Conservation (phyloP, 2,329 filamentous ascomycete species). For the Fusarium sp. region DNA sequence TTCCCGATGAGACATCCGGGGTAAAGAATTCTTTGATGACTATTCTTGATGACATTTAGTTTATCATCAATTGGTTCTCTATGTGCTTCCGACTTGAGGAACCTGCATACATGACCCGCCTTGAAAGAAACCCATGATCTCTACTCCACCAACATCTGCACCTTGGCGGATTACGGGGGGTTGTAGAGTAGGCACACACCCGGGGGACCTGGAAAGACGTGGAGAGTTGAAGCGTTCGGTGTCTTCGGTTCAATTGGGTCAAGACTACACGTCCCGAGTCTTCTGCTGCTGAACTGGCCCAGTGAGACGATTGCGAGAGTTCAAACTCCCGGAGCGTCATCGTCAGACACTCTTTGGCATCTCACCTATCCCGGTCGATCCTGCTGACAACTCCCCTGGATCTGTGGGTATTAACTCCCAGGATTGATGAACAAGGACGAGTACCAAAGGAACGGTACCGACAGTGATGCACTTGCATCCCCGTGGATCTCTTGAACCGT, state of each 20-base stretch:
- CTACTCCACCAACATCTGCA: neutral
- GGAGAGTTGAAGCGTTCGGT: neutral
- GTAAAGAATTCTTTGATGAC: neutral
- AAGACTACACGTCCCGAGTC: neutral
- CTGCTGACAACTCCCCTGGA: neutral
- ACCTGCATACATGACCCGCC: neutral
- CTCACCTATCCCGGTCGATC: neutral
- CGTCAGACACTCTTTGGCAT: neutral
- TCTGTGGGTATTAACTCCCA: neutral
- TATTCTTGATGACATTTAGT: neutral
- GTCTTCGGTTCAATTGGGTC: neutral
- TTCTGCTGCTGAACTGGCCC: neutral
- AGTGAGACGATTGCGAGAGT: too few relatives aligned
- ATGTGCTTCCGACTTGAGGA: neutral
- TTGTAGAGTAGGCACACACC: neutral
- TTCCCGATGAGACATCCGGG: neutral
- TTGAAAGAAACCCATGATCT: neutral
- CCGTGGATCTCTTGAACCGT: neutral
- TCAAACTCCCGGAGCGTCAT: too few relatives aligned
- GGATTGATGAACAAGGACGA: neutral
- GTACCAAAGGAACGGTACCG: neutral
- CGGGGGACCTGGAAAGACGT: neutral
- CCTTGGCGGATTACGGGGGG: neutral
- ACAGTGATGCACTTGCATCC: neutral
- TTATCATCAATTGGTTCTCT: neutral